Evolutionary conservation across 129 eudicot genomes (phyloP).

Genomic region (Chrysanthemum seticuspe): DNA sequence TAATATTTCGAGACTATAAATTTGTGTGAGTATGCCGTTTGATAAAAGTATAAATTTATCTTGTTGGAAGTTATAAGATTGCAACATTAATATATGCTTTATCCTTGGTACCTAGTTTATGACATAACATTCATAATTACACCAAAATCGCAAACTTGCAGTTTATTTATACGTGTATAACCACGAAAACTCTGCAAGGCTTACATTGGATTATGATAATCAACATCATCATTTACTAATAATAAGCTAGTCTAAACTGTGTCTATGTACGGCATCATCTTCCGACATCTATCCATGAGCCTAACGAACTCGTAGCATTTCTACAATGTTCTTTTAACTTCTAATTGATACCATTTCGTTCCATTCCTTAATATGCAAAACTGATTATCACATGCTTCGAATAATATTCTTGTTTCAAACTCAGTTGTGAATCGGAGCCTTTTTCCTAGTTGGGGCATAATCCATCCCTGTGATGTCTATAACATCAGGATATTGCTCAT

Average conservation of each 20-base stretch:
- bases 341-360: neutral
- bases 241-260: neutral
- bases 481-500: conserved; percentile 44
- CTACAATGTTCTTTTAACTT: conserved; percentile 27
- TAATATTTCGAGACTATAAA: too few relatives aligned
- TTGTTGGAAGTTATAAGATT: neutral
- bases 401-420: conserved; percentile 1
- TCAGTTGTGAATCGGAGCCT: conserved; percentile 69
- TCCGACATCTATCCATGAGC: conserved; percentile 14
- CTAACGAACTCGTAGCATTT: conserved; percentile 34
- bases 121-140: neutral
- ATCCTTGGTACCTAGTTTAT: neutral
- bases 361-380: conserved; percentile 11
- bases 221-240: conserved; percentile 3
- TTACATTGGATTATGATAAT: conserved; percentile 5
- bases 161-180: neutral
- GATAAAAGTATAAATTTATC: neutral
- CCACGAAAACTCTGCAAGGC: neutral
- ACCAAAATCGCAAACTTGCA: conserved; percentile 6
- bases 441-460: conserved; percentile 58
- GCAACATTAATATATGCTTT: neutral
- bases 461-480: conserved; percentile 67
- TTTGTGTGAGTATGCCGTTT: neutral
- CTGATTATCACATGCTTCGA: conserved; percentile 4
- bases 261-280: conserved; percentile 25